A percentile compares a stretch with the other conserved stretches of the same genome.
phyloP scores from a whole-genome alignment of 768 basidiomycete species.

The Amyloporia xantha region DNA sequence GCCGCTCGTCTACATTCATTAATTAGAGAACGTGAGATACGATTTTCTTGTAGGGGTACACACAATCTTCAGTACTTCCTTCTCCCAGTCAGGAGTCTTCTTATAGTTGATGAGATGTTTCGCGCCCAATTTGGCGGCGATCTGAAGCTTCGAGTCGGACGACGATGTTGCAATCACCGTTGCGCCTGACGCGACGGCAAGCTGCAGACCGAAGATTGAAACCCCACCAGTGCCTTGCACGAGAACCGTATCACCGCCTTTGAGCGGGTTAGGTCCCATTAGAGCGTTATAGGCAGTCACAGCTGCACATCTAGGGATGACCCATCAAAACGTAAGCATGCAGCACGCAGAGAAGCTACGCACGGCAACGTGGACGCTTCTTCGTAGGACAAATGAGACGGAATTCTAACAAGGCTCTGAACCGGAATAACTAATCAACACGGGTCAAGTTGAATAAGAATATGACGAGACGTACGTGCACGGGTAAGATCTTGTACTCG shows the following conservation, averaged over 20 bases:
- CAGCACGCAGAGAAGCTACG: slow-evolving; percentile 9
- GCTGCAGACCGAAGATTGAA: slow-evolving; percentile 50
- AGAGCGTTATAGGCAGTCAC: slow-evolving; percentile 62
- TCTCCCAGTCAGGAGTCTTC: slow-evolving; percentile 50
- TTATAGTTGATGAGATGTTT: slow-evolving; percentile 58
- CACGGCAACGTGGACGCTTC: slow-evolving; percentile 62
- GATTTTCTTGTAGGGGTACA: too few species aligned
- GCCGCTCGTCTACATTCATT: slow-evolving; percentile 26
- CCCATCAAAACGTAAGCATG: too few species aligned
- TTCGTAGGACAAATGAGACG: slow-evolving; percentile 52
- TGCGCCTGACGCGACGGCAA: slow-evolving; percentile 58
- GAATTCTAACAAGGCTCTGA: slow-evolving; percentile 44
- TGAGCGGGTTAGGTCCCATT: slow-evolving; percentile 40
- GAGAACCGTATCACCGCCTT: slow-evolving; percentile 54
- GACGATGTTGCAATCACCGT: slow-evolving; percentile 63
- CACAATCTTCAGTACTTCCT: slow-evolving; percentile 41
- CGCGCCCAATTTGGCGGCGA: slow-evolving; percentile 45
- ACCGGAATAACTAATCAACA: slow-evolving; percentile 19
- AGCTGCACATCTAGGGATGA: slow-evolving; percentile 48
- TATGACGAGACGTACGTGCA: slow-evolving; percentile 11
- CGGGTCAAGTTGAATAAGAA: neutral
- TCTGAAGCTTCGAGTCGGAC: slow-evolving; percentile 53
- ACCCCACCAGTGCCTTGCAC: slow-evolving; percentile 53
- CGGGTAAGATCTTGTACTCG: slow-evolving; percentile 22
- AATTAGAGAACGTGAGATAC: too few species aligned